Conservation (phyloP, 306 rosid species). For the Ormosia semicastrata region DNA sequence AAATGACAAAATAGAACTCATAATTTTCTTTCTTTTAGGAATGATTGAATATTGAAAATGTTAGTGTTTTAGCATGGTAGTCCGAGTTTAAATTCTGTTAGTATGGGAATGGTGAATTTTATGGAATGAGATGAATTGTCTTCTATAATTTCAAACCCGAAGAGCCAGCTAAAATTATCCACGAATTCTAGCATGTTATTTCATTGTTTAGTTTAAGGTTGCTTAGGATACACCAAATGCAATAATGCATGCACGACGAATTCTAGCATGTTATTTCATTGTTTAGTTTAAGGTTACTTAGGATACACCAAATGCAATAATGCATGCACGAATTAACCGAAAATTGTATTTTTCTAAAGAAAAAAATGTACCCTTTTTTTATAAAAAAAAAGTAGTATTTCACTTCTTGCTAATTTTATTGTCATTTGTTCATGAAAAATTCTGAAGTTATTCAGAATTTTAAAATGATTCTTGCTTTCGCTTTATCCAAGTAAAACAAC, state of each 20-base stretch:
- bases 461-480: background rate
- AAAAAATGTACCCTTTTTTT: background rate
- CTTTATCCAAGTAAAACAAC: background rate
- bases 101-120: background rate
- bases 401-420: background rate
- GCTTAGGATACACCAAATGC: background rate
- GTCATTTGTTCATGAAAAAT: background rate
- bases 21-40: background rate
- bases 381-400: background rate
- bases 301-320: background rate
- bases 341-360: background rate
- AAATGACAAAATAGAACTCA: slow-evolving; percentile 9
- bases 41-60: background rate
- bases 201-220: background rate
- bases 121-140: background rate
- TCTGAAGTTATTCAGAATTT: background rate
- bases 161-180: background rate
- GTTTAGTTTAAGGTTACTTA: background rate
- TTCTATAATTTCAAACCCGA: background rate
- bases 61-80: background rate
- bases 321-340: background rate
- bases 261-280: background rate
- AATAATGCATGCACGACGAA: background rate
- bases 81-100: background rate
- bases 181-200: background rate